These are phyloP conservation scores for Aspergillus viridinutans DNA, from an alignment of 2,329 filamentous ascomycete species.

Conservation along the genomic window DNA sequence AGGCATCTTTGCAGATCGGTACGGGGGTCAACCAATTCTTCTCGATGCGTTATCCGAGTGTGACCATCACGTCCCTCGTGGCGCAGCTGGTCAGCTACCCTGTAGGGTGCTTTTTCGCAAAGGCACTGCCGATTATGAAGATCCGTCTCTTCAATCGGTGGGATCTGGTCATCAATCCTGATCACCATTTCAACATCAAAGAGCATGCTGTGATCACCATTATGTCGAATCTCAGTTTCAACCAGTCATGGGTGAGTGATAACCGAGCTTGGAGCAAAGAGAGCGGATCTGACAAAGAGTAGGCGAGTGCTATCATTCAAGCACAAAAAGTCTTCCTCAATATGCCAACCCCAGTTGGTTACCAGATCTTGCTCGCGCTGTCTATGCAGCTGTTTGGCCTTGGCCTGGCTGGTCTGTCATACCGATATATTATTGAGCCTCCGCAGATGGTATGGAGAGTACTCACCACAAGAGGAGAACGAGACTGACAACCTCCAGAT, in stretches of 20 bases:
- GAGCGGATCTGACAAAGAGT: conserved; percentile 16
- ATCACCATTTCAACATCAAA: conserved; percentile 45
- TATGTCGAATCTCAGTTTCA: conserved; percentile 48
- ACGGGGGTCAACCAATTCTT: conserved; percentile 47
- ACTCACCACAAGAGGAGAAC: neutral
- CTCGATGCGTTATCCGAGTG: conserved; percentile 42
- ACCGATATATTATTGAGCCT: conserved; percentile 34
- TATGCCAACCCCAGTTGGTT: conserved; percentile 33
- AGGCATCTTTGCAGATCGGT: conserved; percentile 18
- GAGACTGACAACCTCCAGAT: conserved; percentile 14
- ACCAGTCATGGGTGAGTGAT: conserved; percentile 24
- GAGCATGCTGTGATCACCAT: conserved; percentile 45
- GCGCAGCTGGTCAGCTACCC: conserved; percentile 44
- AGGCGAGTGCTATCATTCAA: conserved; percentile 42
- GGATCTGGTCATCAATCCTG: conserved; percentile 36
- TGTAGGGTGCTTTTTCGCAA: conserved; percentile 37
- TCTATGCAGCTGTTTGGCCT: conserved; percentile 38
- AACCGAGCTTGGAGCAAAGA: too few species aligned
- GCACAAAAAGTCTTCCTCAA: conserved; percentile 37
- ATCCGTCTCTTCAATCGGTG: conserved; percentile 11
- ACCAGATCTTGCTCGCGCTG: conserved; percentile 34
- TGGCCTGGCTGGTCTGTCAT: conserved; percentile 35
- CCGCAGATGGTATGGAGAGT: conserved; percentile 24
- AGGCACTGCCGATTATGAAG: conserved; percentile 35
- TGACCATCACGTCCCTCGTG: conserved; percentile 43